Base-by-base conservation (phyloP, 495 filamentous ascomycete genomes). In the Venustampulla echinocandica region DNA sequence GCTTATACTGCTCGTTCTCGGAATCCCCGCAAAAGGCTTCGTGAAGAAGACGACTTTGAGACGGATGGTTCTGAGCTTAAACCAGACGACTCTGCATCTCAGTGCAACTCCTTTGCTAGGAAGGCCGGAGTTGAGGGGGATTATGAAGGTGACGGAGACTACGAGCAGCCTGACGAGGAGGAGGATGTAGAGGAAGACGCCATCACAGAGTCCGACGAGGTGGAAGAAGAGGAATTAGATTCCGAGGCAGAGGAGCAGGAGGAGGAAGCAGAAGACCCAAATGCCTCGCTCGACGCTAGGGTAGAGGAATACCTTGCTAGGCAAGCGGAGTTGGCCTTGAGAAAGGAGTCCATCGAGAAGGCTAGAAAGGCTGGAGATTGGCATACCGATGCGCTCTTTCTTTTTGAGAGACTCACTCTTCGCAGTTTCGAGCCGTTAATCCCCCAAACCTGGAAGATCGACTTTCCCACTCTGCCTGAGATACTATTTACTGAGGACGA, bases 351-450 rank as follows among this genome's bases (percentile, higher is more conserved):
- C 19, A 42, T 59, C 24, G 35, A 45, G 17, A 39, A 45, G 34
- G 46, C 42, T 18, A 50, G 42, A 20, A 57, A 46, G 27, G 49
- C 47, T 34, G 64, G 55, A 50, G 64, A 64, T 2, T 75, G 72
- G 67, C 68, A 63, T 13, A 52, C 64, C 10, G 70, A 74, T 27
- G 80, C 81, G 44, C 64, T 71, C 25, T 63, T 61, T 33, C 64
- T 85, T 10, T 79, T 73, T 57, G 62, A 71, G 30, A 70, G 71
- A 35, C 61, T 84, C 10, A 62, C 67, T 3, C 72, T 74, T 57
- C 74, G 81, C 20, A 77, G 80, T 3, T 71, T 69, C 22, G 78
- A 84, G 62, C 71, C 77, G 4, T 55, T 83, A 1, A 53, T 85
- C 19, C 74, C 75, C 1, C 36, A 42, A 3, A 55, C 63, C 42